These are phyloP conservation scores for Lactifluus piperatus DNA, from an alignment of 768 basidiomycete genomes.

Conservation along the genomic window DNA sequence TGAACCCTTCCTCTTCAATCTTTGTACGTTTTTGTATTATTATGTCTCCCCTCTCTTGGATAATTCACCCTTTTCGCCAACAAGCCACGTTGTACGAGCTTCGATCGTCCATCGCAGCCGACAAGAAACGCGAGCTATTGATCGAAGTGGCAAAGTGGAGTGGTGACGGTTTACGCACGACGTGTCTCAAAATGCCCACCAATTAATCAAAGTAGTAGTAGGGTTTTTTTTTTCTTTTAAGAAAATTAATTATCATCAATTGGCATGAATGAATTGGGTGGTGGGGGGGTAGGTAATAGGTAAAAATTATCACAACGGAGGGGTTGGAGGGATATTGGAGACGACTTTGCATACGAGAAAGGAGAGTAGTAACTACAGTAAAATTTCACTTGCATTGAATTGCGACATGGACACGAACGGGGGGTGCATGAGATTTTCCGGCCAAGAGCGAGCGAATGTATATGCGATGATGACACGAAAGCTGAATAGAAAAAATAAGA, in stretches of 20 bases:
- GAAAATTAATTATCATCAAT: neutral
- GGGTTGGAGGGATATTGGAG: no score
- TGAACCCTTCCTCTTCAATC: slow-evolving; percentile 79
- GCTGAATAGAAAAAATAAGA: neutral
- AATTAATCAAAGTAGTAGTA: no score
- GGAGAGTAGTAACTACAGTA: slow-evolving; percentile 7
- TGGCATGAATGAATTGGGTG: slow-evolving; percentile 7
- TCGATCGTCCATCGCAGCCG: slow-evolving; percentile 58
- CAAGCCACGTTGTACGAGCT: slow-evolving; percentile 79
- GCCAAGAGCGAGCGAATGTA: slow-evolving; percentile 4
- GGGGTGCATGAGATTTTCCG: slow-evolving; percentile 4
- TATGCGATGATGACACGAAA: slow-evolving; percentile 19
- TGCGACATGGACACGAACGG: slow-evolving; percentile 2
- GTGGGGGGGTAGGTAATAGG: no score
- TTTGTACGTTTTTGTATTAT: slow-evolving; percentile 43
- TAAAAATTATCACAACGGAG: slow-evolving; percentile 6
- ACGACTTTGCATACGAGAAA: slow-evolving; percentile 10
- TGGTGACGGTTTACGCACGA: slow-evolving; percentile 70
- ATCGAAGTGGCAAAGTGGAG: slow-evolving; percentile 79
- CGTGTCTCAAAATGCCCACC: slow-evolving; percentile 72
- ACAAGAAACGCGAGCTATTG: slow-evolving; percentile 68
- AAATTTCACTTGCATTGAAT: neutral
- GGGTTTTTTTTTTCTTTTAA: no score
- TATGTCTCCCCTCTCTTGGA: no score
- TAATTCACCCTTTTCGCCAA: no score